Base-by-base conservation (phyloP, 2,329 filamentous ascomycete genomes). In the Botryosphaeria agaves region DNA sequence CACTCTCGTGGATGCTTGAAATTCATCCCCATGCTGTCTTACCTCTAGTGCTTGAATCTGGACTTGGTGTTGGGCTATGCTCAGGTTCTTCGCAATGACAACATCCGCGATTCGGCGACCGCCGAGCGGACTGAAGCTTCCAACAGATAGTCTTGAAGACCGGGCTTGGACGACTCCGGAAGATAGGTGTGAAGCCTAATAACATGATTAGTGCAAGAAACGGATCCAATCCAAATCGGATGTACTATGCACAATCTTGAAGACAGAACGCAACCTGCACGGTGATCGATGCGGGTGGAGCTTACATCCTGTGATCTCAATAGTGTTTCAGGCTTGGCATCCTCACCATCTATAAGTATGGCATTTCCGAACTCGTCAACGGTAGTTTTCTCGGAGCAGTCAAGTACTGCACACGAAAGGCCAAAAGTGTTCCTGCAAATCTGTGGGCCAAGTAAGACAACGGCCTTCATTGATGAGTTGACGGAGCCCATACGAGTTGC, bases 281-380 rank as follows among this genome's bases (percentile, higher is more conserved):
- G 20, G 8, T 2, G 20, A 8, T 20, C 31, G 19, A 21, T 18
- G 40, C 24, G 43, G 36, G 20, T 9, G 21, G 32, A 29, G 14
- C 26, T 31, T 32, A 40, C 31, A 29, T 44, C 36, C 34, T 46
- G 26, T 26, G 36, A 30, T 25, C 32, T 29, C 16, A 32, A 28
- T 25, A 36, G 26, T 8, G 19, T 14, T 7, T 30, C 17, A 31
- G 32, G 26, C 39, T 30, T 41, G 30, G 36, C 28, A 16, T 43
- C 37, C 16, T 40, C 43, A 16, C 41, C 37, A 26, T 56, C 41
- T 7, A 62, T 47, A 1, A 87, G 64, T 30, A 94, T 71, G 4
- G 72, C 68, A 38, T 72, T 64, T 25, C 71, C 74, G 48, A 98
- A 87, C 34, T 84, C 76, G 39, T 93, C 82, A 27, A 91, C 64